phyloP scores from a whole-genome alignment of 768 basidiomycete genomes.

The Dendrothele bispora region DNA sequence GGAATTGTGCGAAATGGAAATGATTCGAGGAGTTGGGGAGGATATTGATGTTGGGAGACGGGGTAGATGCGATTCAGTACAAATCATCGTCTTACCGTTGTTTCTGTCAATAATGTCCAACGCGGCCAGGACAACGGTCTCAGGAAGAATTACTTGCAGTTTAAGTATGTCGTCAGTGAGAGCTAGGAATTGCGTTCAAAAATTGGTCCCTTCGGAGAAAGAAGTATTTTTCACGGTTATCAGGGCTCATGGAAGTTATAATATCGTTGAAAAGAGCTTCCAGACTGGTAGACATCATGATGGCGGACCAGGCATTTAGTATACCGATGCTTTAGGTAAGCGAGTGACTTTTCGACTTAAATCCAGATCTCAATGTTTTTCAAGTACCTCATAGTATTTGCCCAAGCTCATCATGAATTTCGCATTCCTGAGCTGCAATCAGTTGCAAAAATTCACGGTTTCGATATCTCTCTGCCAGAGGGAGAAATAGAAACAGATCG shows the following conservation, averaged over 20 bases:
- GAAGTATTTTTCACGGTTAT: slow-evolving; percentile 25
- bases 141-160: slow-evolving; percentile 59
- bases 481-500: slow-evolving; percentile 43
- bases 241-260: slow-evolving; percentile 29
- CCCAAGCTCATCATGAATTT: slow-evolving; percentile 79
- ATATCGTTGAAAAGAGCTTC: slow-evolving; percentile 22
- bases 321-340: slow-evolving; percentile 6
- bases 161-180: slow-evolving; percentile 56
- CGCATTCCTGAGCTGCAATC: slow-evolving; percentile 81
- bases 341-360: too few species aligned
- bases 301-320: slow-evolving; percentile 5
- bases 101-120: slow-evolving; percentile 75
- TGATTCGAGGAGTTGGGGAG: too few species aligned
- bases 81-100: slow-evolving; percentile 58
- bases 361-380: slow-evolving; percentile 37
- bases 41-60: slow-evolving; percentile 22
- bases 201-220: too few species aligned
- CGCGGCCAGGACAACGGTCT: slow-evolving; percentile 63
- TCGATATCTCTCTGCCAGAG: slow-evolving; percentile 53
- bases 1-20: too few species aligned
- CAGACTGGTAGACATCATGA: slow-evolving; percentile 25
- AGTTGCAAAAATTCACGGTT: slow-evolving; percentile 69
- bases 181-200: too few species aligned
- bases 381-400: slow-evolving; percentile 74
- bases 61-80: too few species aligned